Evolutionary conservation across 768 basidiomycete genomes (phyloP), one percentile per base, ranked within the genome.

Genomic region (Hypholoma sublateritium): DNA sequence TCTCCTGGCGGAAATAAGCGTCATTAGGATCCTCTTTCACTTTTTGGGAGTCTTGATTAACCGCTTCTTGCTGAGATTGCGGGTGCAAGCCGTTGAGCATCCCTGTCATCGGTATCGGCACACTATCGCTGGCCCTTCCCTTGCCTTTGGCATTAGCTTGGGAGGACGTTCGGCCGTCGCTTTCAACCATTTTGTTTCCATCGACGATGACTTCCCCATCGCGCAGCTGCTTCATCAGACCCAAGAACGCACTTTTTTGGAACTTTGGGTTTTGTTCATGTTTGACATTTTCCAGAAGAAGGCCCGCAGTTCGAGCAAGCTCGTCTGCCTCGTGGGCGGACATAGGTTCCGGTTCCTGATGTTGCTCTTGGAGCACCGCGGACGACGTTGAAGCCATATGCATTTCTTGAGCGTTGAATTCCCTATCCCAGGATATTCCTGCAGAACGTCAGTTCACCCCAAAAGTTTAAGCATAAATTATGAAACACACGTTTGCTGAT

Each of bases 231-330:
- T 81, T 83, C 94, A 97, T 96, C 24, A 97, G 78, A 19, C 80
- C 80, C 78, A 97, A 77, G 68, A 97, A 97, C 57, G 83, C 79
- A 69, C 91, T 93, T 32, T 92, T 82, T 71, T 84, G 80, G 65
- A 97, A 94, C 69, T 96, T 97, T 35, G 87, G 84, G 66, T 91
- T 93, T 65, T 81, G 78, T 53, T 91, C 90, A 56, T 87, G 72
- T 65, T 82, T 77, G 45, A 95, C 82, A n/a, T 87, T 80, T 41
- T 91, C 84, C 53, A 96, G 74, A 37, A 96, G 80, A 42, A 86
- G 74, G 8, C 84, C 91, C 11, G 94, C 94, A 7, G 91, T 88
- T 25, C 83, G 81, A 2, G 93, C 88, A 45, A 96, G 84, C 45
- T 91, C 87, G 62, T 94, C 91, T 2, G 72, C 74, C 16, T 86